Evolutionary conservation across 495 filamentous ascomycete genomes (phyloP).

Genomic region (Aspergillus campestris): DNA sequence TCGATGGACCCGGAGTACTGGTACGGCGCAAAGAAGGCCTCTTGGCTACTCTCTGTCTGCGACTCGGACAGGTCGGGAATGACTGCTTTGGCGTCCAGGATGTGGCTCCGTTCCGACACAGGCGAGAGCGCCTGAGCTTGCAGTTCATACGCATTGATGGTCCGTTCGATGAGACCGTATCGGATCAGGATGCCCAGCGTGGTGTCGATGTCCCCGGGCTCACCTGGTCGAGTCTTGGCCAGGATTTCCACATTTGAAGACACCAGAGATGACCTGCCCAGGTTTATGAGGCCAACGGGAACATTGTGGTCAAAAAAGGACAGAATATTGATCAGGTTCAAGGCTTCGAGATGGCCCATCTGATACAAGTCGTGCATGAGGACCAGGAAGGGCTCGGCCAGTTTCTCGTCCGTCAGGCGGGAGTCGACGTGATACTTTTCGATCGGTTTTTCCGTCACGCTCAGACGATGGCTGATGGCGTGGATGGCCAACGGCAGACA

Average conservation of each 20-base stretch:
- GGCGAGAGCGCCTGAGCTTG: conserved; percentile 25
- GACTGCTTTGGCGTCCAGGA: conserved; percentile 12
- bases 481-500: conserved; percentile 72
- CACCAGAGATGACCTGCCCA: conserved; percentile 54
- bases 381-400: conserved; percentile 59
- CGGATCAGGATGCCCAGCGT: conserved; percentile 59
- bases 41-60: conserved; percentile 41
- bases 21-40: conserved; percentile 31
- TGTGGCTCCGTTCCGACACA: conserved; percentile 14
- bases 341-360: conserved; percentile 49
- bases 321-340: conserved; percentile 67
- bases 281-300: conserved; percentile 62
- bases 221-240: conserved; percentile 38
- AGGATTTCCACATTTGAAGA: conserved; percentile 41
- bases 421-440: conserved; percentile 57
- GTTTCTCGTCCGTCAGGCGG: conserved; percentile 59
- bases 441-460: conserved; percentile 60
- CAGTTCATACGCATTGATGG: conserved; percentile 28
- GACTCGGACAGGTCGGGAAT: conserved; percentile 29
- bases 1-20: conserved; percentile 48
- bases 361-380: conserved; percentile 63
- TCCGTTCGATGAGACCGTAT: conserved; percentile 61
- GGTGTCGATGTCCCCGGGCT: conserved; percentile 55
- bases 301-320: conserved; percentile 67
- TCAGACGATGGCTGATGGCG: conserved; percentile 66